Percentiles rank a stretch among this genome's conserved stretches.
These are phyloP conservation scores for Lichenothelia convexa DNA, from an alignment of 495 filamentous ascomycete species.

Conservation along the genomic window DNA sequence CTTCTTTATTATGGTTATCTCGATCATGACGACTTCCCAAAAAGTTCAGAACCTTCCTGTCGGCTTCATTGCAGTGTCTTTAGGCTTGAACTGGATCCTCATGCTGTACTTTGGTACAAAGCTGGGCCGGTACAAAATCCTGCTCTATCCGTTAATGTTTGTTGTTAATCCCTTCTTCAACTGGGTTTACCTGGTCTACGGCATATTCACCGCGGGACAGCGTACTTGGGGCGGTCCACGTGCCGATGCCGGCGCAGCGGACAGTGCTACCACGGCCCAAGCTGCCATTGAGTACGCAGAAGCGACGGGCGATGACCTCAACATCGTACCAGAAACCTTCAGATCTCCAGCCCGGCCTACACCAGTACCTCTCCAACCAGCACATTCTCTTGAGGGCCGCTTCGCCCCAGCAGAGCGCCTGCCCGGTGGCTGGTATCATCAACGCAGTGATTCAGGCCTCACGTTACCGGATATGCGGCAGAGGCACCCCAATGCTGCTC, in stretches of 20 bases:
- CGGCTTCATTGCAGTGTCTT: constrained; percentile 87
- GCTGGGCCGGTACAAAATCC: constrained; percentile 76
- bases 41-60: constrained; percentile 62
- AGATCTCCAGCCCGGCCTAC: constrained; percentile 44
- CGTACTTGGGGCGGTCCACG: constrained; percentile 93
- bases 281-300: constrained; percentile 69
- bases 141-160: constrained; percentile 94
- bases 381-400: constrained; percentile 52
- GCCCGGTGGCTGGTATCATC: constrained; percentile 42
- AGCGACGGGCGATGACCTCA: constrained; percentile 71
- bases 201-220: constrained; percentile 81
- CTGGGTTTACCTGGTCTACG: constrained; percentile 91
- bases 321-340: constrained; percentile 81
- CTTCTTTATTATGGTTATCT: constrained; percentile 89
- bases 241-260: constrained; percentile 76
- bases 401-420: constrained; percentile 44
- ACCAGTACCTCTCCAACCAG: constrained; percentile 46
- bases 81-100: constrained; percentile 84
- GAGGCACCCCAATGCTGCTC: constrained; percentile 29
- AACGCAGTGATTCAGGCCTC: constrained; percentile 35
- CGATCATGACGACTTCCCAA: constrained; percentile 69
- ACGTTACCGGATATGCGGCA: constrained; percentile 22
- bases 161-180: constrained; percentile 93
- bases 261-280: constrained; percentile 58
- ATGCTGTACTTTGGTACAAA: constrained; percentile 92